Evolutionary conservation across 179 eudicot genomes (phyloP).

Genomic region (Silene vulgaris): DNA sequence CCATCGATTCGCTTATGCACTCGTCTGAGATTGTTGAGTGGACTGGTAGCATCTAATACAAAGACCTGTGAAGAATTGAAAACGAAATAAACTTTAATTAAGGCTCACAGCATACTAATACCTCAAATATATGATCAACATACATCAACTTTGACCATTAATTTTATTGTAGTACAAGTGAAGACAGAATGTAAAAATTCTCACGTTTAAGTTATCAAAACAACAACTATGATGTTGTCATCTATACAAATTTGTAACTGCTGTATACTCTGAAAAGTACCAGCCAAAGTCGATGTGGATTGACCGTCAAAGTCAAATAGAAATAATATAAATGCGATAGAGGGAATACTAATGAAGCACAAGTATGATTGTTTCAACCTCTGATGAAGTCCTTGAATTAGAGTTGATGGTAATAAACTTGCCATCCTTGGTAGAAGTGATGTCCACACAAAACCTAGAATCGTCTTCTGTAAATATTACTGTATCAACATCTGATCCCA

Average conservation of each 20-base stretch:
- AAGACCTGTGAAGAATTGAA: slow-evolving; percentile 58
- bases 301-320: too few species aligned
- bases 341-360: slow-evolving; percentile 20
- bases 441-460: slow-evolving; percentile 80
- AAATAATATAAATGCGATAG: neutral
- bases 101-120: neutral
- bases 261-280: too few species aligned
- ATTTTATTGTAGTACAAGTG: too few species aligned
- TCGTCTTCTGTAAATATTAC: slow-evolving; percentile 63
- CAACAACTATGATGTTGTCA: too few species aligned
- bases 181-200: too few species aligned
- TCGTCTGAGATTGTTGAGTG: slow-evolving; percentile 48
- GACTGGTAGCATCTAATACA: slow-evolving; percentile 54
- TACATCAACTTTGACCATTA: too few species aligned
- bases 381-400: slow-evolving; percentile 91
- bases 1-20: slow-evolving; percentile 65
- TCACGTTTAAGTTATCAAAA: too few species aligned
- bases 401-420: slow-evolving; percentile 89
- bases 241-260: too few species aligned
- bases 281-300: too few species aligned
- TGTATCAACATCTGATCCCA: slow-evolving; percentile 48
- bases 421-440: slow-evolving; percentile 90
- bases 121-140: neutral
- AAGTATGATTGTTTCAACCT: slow-evolving; percentile 46
- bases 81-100: slow-evolving; percentile 13